These are phyloP conservation scores for Cryptococcus hybrid DNA, from an alignment of 1,284 basidiomycete species.

Conservation along the genomic window DNA sequence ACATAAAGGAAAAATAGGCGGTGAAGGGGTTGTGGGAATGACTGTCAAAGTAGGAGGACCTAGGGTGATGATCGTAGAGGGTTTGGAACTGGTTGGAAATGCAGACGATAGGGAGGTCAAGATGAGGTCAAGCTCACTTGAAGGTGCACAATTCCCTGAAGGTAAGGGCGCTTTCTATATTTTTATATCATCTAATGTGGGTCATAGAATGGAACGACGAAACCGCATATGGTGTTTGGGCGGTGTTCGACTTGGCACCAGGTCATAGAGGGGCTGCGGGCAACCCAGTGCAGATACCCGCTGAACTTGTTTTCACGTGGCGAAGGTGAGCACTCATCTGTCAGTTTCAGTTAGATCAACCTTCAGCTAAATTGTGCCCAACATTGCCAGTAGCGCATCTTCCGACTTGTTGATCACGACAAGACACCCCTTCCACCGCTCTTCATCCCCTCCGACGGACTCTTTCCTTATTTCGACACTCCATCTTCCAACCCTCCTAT, in stretches of 20 bases:
- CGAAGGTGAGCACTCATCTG: conserved; percentile 15
- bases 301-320: conserved; percentile 25
- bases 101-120: conserved; percentile 9
- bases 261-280: conserved; percentile 9
- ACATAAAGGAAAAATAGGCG: conserved; percentile 3
- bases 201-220: conserved; percentile 15
- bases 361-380: neutral
- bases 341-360: conserved; percentile 36
- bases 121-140: conserved; percentile 10
- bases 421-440: neutral
- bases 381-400: conserved; percentile 3
- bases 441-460: conserved; percentile 19
- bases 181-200: neutral
- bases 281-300: conserved; percentile 7
- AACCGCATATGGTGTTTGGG: conserved; percentile 18
- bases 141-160: conserved; percentile 13
- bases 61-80: conserved; percentile 13
- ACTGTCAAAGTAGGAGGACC: conserved; percentile 11
- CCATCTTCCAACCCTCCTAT: conserved; percentile 11
- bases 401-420: conserved; percentile 6
- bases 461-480: conserved; percentile 31
- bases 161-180: conserved; percentile 7
- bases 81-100: conserved; percentile 7
- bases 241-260: conserved; percentile 18
- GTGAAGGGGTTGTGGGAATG: conserved; percentile 11